Evolutionary conservation across 768 basidiomycete genomes (phyloP), one percentile per base, ranked within the genome.

Genomic region (Suillus ampliporus): DNA sequence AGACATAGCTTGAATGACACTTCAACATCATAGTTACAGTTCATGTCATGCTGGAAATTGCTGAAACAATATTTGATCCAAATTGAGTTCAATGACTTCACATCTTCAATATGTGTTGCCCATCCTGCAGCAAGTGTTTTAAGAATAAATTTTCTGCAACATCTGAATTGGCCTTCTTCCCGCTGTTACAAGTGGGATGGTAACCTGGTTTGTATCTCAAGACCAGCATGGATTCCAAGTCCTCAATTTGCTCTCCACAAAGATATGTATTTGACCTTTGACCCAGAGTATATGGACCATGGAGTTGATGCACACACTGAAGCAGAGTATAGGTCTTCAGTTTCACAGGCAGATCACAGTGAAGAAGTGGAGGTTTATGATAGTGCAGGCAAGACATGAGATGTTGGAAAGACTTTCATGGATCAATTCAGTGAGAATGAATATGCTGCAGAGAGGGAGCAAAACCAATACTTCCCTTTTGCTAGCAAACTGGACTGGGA

Each of bases 401-500:
- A 6, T 31, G 31, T 31, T 31, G 31, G 31, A 31, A 31, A 31
- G 31, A 31, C 31, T 31, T 31, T 31, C 31, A 31, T 31, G 31
- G 6, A 31, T 6, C 31, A 31, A 31, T 31, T 31, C 31, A 31
- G 31, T 6, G 6, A 31, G 31, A 6, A 31, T 31, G 31, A 31
- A 31, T 31, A 47, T 5, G 23, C 15, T 47, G 14, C 0, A 3
- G 46, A 47, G 23, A 47, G 23, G 23, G 5, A 7, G 46, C 0
- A 15, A 8, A 61, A 61, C 21, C 38, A 2, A 17, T 53, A 52
- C 15, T 61, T 28, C 3, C 60, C 60, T 11, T 61, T 61, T 2
- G 1, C 60, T 21, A 17, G 34, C 8, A 17, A 37, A 35, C 48
- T 17, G 19, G 60, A 61, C 23, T 53, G 60, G 60, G 60, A 53